Conservation (phyloP, 768 basidiomycete genomes). For the Paxillus rubicundulus region DNA sequence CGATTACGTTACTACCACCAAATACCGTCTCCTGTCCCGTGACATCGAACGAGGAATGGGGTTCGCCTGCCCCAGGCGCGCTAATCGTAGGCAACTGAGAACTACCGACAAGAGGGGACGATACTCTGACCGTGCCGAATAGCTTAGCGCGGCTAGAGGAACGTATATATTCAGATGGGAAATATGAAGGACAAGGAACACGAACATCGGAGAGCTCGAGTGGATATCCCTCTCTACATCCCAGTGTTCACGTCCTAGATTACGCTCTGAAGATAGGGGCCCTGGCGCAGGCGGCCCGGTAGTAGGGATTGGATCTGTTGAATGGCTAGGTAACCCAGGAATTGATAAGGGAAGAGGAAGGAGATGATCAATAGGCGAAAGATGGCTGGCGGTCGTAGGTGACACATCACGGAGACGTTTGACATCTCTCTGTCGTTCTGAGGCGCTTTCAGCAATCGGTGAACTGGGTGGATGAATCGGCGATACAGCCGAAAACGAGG, state of each 20-base stretch:
- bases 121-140: neutral
- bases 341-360: neutral
- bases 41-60: neutral
- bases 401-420: neutral
- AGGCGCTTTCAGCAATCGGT: conserved; percentile 1
- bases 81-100: neutral
- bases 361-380: conserved; percentile 19
- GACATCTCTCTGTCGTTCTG: neutral
- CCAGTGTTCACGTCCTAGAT: neutral
- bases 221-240: conserved; percentile 1
- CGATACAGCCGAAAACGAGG: neutral
- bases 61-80: neutral
- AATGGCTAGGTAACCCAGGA: conserved; percentile 7
- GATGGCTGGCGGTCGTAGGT: neutral
- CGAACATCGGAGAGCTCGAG: conserved; percentile 9
- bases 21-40: neutral
- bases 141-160: conserved; percentile 5
- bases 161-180: conserved; percentile 8
- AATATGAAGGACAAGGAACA: neutral
- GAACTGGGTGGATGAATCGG: conserved; percentile 1
- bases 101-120: conserved; percentile 14
- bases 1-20: neutral
- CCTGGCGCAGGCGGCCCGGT: neutral
- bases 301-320: neutral
- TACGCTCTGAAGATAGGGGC: neutral